Conservation (phyloP, 495 filamentous ascomycete genomes). For the Monascus purpureus region DNA sequence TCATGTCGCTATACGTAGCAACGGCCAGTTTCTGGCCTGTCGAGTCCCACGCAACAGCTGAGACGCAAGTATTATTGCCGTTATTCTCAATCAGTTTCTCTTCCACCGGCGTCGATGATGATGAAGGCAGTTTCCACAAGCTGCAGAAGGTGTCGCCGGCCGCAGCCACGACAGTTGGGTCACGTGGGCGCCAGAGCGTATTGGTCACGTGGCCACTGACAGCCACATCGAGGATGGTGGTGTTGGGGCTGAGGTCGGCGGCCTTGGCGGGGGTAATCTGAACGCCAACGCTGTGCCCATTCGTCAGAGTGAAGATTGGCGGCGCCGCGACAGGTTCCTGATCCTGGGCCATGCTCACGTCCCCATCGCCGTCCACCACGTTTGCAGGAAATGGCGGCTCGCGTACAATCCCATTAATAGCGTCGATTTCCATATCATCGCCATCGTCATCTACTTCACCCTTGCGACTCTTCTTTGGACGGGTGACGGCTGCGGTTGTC, state of each 20-base stretch:
- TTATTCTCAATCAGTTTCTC: constrained; percentile 27
- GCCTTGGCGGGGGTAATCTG: constrained; percentile 42
- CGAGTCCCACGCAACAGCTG: constrained; percentile 58
- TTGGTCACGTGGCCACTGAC: constrained; percentile 52
- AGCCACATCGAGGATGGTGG: constrained; percentile 46
- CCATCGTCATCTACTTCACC: constrained; percentile 47
- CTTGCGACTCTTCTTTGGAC: constrained; percentile 25
- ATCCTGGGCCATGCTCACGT: constrained; percentile 26
- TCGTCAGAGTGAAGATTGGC: constrained; percentile 44
- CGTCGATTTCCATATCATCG: constrained; percentile 37
- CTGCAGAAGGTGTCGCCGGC: constrained; percentile 69
- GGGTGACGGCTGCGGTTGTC: constrained; percentile 9
- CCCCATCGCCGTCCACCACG: constrained; percentile 26
- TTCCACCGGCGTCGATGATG: constrained; percentile 18
- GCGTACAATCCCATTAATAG: constrained; percentile 19
- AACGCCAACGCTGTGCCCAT: constrained; percentile 55
- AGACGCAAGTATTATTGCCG: constrained; percentile 22
- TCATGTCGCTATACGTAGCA: constrained; percentile 47
- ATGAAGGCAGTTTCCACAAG: constrained; percentile 53
- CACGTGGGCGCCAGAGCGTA: constrained; percentile 62
- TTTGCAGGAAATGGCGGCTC: constrained; percentile 17
- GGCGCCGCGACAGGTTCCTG: constrained; percentile 26
- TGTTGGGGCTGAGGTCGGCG: constrained; percentile 53
- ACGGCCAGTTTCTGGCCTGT: constrained; percentile 54
- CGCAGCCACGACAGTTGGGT: constrained; percentile 60